These are phyloP conservation scores for Trypanosoma avium DNA, from an alignment of 208 protist genomes.

Conservation along the genomic window DNA sequence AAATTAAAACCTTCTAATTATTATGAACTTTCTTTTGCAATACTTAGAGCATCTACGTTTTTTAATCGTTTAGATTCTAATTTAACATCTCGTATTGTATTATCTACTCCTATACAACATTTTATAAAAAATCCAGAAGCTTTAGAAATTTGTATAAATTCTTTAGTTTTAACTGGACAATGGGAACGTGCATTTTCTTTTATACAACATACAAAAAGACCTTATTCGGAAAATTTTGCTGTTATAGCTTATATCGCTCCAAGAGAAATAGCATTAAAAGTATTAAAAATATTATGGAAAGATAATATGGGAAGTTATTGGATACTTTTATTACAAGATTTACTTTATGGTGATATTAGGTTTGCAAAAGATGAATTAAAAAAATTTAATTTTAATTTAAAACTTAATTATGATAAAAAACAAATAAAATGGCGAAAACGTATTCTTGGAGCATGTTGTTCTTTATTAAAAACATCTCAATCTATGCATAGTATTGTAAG, in stretches of 20 bases:
- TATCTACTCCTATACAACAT: constrained; percentile 20
- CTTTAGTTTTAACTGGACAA: constrained; percentile 16
- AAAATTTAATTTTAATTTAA: neutral
- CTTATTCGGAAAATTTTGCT: constrained; percentile 23
- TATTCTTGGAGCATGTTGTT: constrained; percentile 60
- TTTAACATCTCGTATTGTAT: constrained; percentile 14
- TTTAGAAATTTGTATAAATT: constrained; percentile 19
- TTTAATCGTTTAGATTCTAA: constrained; percentile 20
- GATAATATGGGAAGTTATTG: constrained; percentile 13
- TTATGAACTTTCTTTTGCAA: constrained; percentile 24
- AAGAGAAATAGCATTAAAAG: neutral
- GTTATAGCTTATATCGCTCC: constrained; percentile 24
- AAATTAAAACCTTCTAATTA: neutral
- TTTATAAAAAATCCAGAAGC: constrained; percentile 8
- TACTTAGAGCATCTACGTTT: constrained; percentile 16
- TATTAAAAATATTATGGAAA: constrained; percentile 25
- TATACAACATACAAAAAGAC: constrained; percentile 1
- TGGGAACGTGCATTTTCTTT: constrained; percentile 27
- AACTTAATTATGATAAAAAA: neutral
- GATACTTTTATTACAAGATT: constrained; percentile 37
- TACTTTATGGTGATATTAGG: constrained; percentile 37
- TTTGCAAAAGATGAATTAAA: constrained; percentile 20
- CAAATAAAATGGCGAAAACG: constrained; percentile 21
- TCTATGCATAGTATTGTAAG: constrained; percentile 46
- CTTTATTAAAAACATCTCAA: constrained; percentile 40